These are phyloP conservation scores for Aspergillus avenaceus DNA, from an alignment of 495 filamentous ascomycete species.

Conservation along the genomic window DNA sequence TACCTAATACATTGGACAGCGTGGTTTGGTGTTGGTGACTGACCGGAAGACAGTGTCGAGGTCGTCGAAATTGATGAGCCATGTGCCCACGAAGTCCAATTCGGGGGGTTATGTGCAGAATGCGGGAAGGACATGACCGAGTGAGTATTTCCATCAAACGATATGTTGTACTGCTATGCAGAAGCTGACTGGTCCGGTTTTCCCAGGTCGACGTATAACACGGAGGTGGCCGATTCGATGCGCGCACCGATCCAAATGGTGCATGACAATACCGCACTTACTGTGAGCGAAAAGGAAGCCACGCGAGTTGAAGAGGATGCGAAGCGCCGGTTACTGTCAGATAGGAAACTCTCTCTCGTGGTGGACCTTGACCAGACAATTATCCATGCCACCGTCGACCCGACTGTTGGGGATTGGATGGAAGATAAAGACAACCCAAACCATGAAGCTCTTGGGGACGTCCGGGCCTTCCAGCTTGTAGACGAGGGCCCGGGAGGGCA, in stretches of 20 bases:
- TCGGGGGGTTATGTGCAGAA: conserved; percentile 78
- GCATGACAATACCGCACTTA: conserved; percentile 81
- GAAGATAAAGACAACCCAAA: conserved; percentile 84
- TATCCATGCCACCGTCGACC: conserved; percentile 96
- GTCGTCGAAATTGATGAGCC: conserved; percentile 83
- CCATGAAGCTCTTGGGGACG: conserved; percentile 83
- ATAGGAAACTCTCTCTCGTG: conserved; percentile 82
- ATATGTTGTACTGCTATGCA: not conserved
- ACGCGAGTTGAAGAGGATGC: conserved; percentile 76
- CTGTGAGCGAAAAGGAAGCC: conserved; percentile 70
- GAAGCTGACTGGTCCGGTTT: conserved; percentile 4
- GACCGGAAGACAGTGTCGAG: conserved; percentile 34
- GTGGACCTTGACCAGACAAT: conserved; percentile 98
- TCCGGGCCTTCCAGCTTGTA: conserved; percentile 77
- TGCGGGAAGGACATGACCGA: conserved; percentile 98
- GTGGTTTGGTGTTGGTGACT: conserved; percentile 2
- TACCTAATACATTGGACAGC: not conserved
- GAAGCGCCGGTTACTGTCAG: conserved; percentile 73
- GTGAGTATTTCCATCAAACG: conserved; percentile 40
- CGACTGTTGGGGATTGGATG: conserved; percentile 94
- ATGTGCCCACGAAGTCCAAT: conserved; percentile 88
- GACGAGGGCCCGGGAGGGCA: conserved; percentile 75
- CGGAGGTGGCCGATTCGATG: conserved; percentile 56
- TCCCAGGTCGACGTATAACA: conserved; percentile 54
- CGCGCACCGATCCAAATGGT: conserved; percentile 90